phyloP scores from a whole-genome alignment of 495 filamentous ascomycete species.

The Penicillium desertorum region DNA sequence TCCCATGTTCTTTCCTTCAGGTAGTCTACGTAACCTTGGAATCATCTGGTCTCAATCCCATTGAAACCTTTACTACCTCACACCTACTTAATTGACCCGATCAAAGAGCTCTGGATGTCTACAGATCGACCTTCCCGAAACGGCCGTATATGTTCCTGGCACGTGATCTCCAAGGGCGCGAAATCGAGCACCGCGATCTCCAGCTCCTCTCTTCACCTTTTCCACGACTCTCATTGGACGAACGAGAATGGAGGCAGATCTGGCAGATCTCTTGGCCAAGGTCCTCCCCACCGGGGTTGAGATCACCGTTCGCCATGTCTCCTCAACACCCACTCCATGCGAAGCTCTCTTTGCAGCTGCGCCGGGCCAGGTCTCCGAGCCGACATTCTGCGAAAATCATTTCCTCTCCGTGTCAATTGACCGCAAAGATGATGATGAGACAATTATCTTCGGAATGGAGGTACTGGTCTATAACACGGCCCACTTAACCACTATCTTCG shows the following conservation, averaged over 20 bases:
- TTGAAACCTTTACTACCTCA: not conserved
- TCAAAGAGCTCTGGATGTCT: not conserved
- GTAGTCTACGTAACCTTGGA: not conserved
- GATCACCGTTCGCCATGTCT: constrained; percentile 81
- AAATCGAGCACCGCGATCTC: constrained; percentile 15
- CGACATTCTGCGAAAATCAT: constrained; percentile 85
- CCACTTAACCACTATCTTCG: constrained; percentile 81
- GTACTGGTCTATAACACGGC: constrained; percentile 67
- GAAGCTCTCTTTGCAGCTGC: constrained; percentile 77
- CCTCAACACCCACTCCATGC: constrained; percentile 73
- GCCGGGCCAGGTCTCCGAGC: constrained; percentile 62
- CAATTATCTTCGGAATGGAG: constrained; percentile 69
- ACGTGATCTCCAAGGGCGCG: constrained; percentile 24
- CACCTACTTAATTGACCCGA: not conserved
- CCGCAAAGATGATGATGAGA: constrained; percentile 32
- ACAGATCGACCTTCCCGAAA: not conserved
- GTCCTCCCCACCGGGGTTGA: constrained; percentile 67
- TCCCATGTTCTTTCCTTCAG: not conserved
- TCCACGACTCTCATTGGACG: constrained; percentile 31
- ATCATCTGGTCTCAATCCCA: not conserved
- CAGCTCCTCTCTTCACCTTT: constrained; percentile 21
- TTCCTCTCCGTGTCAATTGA: constrained; percentile 74
- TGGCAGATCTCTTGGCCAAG: constrained; percentile 58
- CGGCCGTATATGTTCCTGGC: constrained; percentile 6
- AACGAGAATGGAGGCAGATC: constrained; percentile 34